A percentile compares a stretch with the other conserved stretches of the same genome.
Evolutionary conservation across 208 protist species (phyloP).

Genomic region (Naegleria fowleri): DNA sequence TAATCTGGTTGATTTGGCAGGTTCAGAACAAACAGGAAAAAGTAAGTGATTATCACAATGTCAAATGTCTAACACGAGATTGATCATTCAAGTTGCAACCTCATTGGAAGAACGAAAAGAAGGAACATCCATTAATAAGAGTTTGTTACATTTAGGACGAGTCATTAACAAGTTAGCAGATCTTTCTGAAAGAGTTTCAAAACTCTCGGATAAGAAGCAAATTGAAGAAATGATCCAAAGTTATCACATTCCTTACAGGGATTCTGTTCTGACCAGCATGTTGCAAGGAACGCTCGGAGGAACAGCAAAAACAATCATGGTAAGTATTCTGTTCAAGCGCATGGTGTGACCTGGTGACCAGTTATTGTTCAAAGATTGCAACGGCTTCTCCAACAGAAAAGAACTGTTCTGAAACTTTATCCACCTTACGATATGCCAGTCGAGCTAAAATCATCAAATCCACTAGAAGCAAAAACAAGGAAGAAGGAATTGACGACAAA

Average conservation of each 20-base stretch:
- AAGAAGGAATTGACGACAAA: constrained; percentile 21
- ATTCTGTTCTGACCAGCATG: constrained; percentile 31
- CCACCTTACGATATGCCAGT: constrained; percentile 40
- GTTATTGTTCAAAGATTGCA: constrained; percentile 26
- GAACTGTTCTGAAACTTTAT: constrained; percentile 45
- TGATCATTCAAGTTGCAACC: not conserved
- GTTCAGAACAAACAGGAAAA: constrained; percentile 14
- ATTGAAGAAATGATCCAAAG: constrained; percentile 10
- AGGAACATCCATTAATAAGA: constrained; percentile 27
- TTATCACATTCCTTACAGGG: constrained; percentile 52
- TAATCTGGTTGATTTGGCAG: constrained; percentile 25
- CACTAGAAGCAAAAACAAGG: constrained; percentile 55
- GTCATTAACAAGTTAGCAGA: constrained; percentile 26
- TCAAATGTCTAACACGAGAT: too few relatives aligned
- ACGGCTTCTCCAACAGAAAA: constrained; percentile 34
- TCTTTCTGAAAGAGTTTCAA: not conserved
- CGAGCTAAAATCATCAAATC: constrained; percentile 57
- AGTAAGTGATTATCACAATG: too few relatives aligned
- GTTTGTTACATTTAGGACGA: not conserved
- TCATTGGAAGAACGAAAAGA: constrained; percentile 18
- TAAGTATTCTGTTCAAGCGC: too few relatives aligned
- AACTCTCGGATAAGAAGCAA: not conserved
- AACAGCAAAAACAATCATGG: constrained; percentile 50
- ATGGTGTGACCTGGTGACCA: too few relatives aligned
- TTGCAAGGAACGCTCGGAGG: constrained; percentile 60